These are phyloP conservation scores for Dorcoceras hygrometricum DNA, from an alignment of 257 asterid species.

Conservation along the genomic window DNA sequence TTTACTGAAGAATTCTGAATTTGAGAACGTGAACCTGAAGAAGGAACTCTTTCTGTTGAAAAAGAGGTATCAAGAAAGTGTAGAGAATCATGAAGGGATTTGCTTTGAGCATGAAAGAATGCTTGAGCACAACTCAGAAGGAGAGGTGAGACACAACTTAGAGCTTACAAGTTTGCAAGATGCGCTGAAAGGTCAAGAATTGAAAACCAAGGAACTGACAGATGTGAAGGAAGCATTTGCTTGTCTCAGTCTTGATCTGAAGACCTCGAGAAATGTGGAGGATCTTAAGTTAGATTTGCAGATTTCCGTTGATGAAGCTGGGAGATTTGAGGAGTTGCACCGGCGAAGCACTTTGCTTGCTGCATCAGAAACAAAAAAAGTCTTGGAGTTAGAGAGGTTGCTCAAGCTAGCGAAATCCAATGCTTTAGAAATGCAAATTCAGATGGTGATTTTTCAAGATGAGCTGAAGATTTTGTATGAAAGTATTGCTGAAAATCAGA, in stretches of 20 bases:
- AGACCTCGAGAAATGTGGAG: constrained; percentile 56
- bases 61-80: constrained; percentile 43
- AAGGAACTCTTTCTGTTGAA: constrained; percentile 56
- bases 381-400: constrained; percentile 58
- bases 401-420: constrained; percentile 59
- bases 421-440: constrained; percentile 59
- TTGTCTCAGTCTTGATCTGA: constrained; percentile 56
- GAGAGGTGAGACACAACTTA: constrained; percentile 45
- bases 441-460: constrained; percentile 48
- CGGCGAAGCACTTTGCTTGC: constrained; percentile 59
- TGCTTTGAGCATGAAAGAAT: constrained; percentile 51
- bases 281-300: constrained; percentile 57
- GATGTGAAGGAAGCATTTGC: constrained; percentile 57
- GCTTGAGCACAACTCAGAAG: constrained; percentile 48
- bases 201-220: constrained; percentile 51
- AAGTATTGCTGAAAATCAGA: constrained; percentile 54
- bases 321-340: constrained; percentile 72
- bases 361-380: constrained; percentile 64
- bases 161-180: constrained; percentile 63
- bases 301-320: constrained; percentile 50
- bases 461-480: constrained; percentile 55
- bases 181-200: constrained; percentile 51
- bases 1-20: constrained; percentile 56
- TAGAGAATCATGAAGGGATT: constrained; percentile 44
- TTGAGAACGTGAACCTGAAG: constrained; percentile 48